Conservation (phyloP, 2,329 filamentous ascomycete species). For the Dryadomyces quercivorus region DNA sequence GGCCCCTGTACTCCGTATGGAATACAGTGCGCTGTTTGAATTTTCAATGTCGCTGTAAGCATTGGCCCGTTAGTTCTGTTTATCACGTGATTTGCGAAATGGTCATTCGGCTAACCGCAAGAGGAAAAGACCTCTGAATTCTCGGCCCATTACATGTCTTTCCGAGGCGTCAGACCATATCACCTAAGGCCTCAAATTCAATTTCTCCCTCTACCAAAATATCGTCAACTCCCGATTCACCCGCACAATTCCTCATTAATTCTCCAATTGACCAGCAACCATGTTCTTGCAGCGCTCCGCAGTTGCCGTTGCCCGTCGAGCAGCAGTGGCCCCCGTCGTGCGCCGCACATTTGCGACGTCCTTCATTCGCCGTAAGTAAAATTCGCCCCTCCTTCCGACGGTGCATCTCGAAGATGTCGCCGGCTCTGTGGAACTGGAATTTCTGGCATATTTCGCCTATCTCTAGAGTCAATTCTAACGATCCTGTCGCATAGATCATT, state of each 20-base stretch:
- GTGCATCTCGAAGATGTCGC: not conserved
- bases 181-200: conserved; percentile 9
- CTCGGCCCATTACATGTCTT: conserved; percentile 10
- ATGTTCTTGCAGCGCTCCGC: conserved; percentile 57
- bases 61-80: conserved; percentile 2
- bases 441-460: not conserved
- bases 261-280: conserved; percentile 17
- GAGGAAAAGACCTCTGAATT: conserved; percentile 10
- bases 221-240: conserved; percentile 1
- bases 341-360: conserved; percentile 49
- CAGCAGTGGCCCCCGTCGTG: conserved; percentile 37
- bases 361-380: conserved; percentile 44
- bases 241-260: not conserved
- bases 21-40: not conserved
- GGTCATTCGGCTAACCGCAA: not conserved
- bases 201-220: conserved; percentile 2
- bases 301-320: conserved; percentile 48
- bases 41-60: not conserved
- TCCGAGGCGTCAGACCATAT: conserved; percentile 14
- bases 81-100: conserved; percentile 4
- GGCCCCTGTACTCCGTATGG: no score
- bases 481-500: not conserved
- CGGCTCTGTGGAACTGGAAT: not conserved
- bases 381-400: not conserved
- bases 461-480: not conserved